phyloP scores from a whole-genome alignment of 306 rosid genomes.

The Prunus armeniaca region DNA sequence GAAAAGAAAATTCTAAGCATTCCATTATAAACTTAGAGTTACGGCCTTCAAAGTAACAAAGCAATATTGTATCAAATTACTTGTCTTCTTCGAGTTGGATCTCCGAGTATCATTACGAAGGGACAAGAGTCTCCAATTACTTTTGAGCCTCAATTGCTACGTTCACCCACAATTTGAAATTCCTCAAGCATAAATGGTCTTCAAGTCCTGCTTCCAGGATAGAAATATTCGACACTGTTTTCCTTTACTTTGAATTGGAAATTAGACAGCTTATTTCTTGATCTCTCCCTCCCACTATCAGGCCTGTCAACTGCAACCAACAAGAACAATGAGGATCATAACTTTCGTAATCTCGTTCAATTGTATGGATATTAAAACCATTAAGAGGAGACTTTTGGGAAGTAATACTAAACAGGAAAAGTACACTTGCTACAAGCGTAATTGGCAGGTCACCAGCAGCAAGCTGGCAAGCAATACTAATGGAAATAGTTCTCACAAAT shows the following conservation, averaged over 20 bases:
- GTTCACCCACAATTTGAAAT: background rate
- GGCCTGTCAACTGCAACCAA: constrained; percentile 49
- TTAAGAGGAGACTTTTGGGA: background rate
- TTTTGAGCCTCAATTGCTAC: background rate
- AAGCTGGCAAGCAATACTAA: background rate
- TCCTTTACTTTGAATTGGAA: constrained; percentile 85
- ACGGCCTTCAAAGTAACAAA: no score
- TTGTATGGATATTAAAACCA: background rate
- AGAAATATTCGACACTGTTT: constrained; percentile 65
- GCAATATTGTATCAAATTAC: no score
- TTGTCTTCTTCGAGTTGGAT: no score
- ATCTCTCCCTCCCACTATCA: constrained; percentile 43
- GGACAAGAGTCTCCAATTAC: no score
- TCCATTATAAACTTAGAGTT: no score
- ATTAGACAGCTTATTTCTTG: constrained; percentile 38
- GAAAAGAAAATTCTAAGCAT: no score
- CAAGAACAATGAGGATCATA: background rate
- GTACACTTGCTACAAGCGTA: background rate
- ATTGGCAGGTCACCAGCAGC: background rate
- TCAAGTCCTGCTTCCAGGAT: constrained; percentile 71
- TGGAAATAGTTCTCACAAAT: background rate
- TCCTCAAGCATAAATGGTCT: background rate
- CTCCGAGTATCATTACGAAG: no score
- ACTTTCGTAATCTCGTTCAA: background rate
- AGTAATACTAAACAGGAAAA: background rate